Conservation (phyloP, 495 filamentous ascomycete genomes). For the Penicillium tannophilum region DNA sequence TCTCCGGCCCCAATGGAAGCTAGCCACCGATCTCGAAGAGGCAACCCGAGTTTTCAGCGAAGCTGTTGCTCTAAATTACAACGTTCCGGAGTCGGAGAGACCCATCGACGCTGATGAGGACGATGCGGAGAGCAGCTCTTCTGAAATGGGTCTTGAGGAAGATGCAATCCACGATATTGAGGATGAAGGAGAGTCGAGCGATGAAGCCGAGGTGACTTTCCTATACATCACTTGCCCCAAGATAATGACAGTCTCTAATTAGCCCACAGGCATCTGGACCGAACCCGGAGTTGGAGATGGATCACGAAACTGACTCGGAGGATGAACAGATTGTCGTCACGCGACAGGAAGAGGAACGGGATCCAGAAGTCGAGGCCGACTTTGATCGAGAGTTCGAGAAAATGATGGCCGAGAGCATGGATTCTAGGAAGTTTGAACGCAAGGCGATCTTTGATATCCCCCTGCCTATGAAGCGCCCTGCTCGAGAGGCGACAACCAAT, state of each 20-base stretch:
- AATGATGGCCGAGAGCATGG: constrained; percentile 96
- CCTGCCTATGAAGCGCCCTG: constrained; percentile 78
- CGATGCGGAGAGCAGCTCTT: constrained; percentile 58
- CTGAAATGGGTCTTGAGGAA: constrained; percentile 65
- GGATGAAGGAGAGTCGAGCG: constrained; percentile 59
- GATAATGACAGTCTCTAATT: constrained; percentile 3
- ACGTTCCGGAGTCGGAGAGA: constrained; percentile 70
- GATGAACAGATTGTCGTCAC: constrained; percentile 92
- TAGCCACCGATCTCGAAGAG: constrained; percentile 78
- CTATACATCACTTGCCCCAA: neutral
- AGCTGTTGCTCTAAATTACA: constrained; percentile 85
- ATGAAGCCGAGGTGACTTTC: constrained; percentile 56
- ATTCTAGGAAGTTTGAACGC: constrained; percentile 90
- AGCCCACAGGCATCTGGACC: constrained; percentile 53
- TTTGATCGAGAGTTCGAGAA: constrained; percentile 98
- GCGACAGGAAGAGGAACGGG: constrained; percentile 82
- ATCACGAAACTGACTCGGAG: constrained; percentile 54
- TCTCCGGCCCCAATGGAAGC: constrained; percentile 88
- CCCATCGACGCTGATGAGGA: constrained; percentile 66
- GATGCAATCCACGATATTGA: constrained; percentile 57
- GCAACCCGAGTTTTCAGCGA: constrained; percentile 83
- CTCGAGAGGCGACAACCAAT: constrained; percentile 56
- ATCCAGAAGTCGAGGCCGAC: constrained; percentile 93
- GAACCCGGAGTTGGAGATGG: constrained; percentile 41
- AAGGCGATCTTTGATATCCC: constrained; percentile 94